A percentile compares a stretch with the other conserved stretches of the same genome.
Evolutionary conservation across 345 rosid species (phyloP).

Genomic region (Mangifera indica): DNA sequence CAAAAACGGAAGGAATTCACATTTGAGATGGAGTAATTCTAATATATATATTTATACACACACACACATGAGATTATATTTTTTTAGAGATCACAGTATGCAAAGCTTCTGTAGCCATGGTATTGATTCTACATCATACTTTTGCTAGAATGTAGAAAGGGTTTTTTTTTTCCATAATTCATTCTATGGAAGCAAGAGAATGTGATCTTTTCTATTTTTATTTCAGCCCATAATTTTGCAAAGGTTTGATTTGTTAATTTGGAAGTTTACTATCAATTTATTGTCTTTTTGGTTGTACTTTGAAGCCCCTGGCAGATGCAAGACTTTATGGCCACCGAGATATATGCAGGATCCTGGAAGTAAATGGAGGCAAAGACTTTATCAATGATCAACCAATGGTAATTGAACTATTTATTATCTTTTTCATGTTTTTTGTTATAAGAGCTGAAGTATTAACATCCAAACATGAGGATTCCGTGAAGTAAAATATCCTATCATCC

Average conservation of each 20-base stretch:
- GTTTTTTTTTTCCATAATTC: too few species aligned
- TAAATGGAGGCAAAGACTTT: slow-evolving; percentile 54
- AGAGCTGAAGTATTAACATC: not conserved
- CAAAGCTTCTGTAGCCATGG: not conserved
- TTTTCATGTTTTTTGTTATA: not conserved
- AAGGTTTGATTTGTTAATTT: not conserved
- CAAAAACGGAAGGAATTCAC: not conserved
- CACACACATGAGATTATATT: too few species aligned
- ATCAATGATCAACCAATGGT: slow-evolving; percentile 48
- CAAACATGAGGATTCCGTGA: not conserved
- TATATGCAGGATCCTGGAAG: slow-evolving; percentile 69
- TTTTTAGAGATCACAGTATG: not conserved
- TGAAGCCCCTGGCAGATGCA: slow-evolving; percentile 66
- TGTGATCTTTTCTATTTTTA: not conserved
- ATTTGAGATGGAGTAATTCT: not conserved
- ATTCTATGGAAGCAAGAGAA: not conserved
- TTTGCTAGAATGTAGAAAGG: too few species aligned
- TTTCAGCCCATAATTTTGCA: not conserved
- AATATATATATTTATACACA: too few species aligned
- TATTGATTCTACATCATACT: too few species aligned
- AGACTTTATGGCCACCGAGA: slow-evolving; percentile 54
- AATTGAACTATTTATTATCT: slow-evolving; percentile 1
- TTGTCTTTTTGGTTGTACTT: slow-evolving; percentile 1
- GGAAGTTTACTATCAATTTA: not conserved
- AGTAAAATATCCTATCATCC: not conserved